Percentiles rank a stretch among this genome's conserved stretches.
phyloP scores from a whole-genome alignment of 495 filamentous ascomycete species.

The Evernia prunastri region DNA sequence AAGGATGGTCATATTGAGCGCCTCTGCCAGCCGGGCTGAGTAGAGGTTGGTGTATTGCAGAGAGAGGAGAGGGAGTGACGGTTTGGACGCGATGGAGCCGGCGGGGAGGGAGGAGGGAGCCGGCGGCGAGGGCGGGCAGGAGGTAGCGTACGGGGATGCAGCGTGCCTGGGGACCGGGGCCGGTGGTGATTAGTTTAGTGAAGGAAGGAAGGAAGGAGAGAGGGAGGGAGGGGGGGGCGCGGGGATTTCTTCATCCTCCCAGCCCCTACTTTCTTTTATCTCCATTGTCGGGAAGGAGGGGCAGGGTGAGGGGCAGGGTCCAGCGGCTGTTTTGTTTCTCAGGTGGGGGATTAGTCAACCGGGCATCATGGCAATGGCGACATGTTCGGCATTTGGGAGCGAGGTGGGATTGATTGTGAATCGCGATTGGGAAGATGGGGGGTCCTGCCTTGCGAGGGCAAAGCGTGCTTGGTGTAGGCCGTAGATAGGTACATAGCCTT shows the following conservation, averaged over 20 bases:
- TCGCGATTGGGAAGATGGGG: slow-evolving; percentile 12
- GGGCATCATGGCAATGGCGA: background rate
- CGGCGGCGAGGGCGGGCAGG: slow-evolving; percentile 74
- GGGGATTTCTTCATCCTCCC: too few species aligned
- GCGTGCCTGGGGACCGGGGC: slow-evolving; percentile 81
- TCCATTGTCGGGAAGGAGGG: slow-evolving; percentile 40
- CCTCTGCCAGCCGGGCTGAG: slow-evolving; percentile 66
- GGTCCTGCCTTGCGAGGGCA: slow-evolving; percentile 48
- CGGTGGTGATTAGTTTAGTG: background rate
- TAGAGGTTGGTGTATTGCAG: slow-evolving; percentile 68
- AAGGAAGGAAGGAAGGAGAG: background rate
- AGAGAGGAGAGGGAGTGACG: slow-evolving; percentile 64
- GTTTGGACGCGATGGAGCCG: slow-evolving; percentile 72
- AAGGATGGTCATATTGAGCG: slow-evolving; percentile 78
- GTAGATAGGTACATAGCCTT: too few species aligned
- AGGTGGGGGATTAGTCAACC: background rate
- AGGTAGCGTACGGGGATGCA: slow-evolving; percentile 74
- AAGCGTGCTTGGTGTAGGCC: slow-evolving; percentile 41
- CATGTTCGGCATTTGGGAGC: too few species aligned
- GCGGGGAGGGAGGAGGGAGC: slow-evolving; percentile 68
- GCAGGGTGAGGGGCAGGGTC: slow-evolving; percentile 17
- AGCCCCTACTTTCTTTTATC: too few species aligned
- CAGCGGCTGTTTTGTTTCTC: slow-evolving; percentile 44
- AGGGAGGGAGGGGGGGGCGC: slow-evolving; percentile 2
- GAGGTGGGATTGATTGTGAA: background rate